Conservation (phyloP, 208 protist genomes). For the Vickermania spadyakhi region DNA sequence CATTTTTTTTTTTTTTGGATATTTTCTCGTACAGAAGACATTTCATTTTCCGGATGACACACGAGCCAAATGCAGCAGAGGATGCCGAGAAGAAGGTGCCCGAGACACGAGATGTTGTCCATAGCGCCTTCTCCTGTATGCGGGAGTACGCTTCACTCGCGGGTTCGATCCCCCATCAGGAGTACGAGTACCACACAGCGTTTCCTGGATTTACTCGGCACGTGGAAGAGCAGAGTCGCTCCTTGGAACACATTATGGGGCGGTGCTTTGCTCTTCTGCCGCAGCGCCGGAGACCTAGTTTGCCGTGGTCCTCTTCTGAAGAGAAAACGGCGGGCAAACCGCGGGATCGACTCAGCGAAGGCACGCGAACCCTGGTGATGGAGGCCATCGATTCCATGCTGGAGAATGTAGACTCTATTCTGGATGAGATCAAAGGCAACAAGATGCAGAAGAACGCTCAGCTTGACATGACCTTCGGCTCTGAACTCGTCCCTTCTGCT, state of each 20-base stretch:
- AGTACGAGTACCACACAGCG: conserved; percentile 79
- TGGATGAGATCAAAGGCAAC: conserved; percentile 67
- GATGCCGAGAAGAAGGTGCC: conserved; percentile 12
- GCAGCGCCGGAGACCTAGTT: conserved; percentile 35
- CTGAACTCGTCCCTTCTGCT: conserved; percentile 18
- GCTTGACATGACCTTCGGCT: conserved; percentile 72
- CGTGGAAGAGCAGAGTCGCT: conserved; percentile 42
- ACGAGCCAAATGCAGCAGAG: background rate
- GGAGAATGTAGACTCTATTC: conserved; percentile 71
- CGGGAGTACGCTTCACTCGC: conserved; percentile 64
- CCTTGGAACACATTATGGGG: conserved; percentile 55
- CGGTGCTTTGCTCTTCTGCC: conserved; percentile 53
- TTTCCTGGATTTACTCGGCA: conserved; percentile 70
- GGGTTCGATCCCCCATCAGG: conserved; percentile 40
- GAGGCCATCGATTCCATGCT: conserved; percentile 78
- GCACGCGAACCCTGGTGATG: conserved; percentile 59
- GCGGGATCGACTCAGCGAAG: conserved; percentile 25
- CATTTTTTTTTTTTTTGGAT: conserved; percentile 5
- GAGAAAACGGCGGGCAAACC: conserved; percentile 7
- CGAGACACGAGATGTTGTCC: conserved; percentile 47
- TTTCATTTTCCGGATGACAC: too few relatives aligned
- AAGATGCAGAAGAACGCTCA: conserved; percentile 58
- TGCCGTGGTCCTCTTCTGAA: conserved; percentile 9
- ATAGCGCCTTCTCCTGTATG: conserved; percentile 40
- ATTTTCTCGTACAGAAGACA: background rate